A percentile compares a stretch with the other conserved stretches of the same genome.
phyloP scores from a whole-genome alignment of 257 asterid species.

The Solanum piurae region DNA sequence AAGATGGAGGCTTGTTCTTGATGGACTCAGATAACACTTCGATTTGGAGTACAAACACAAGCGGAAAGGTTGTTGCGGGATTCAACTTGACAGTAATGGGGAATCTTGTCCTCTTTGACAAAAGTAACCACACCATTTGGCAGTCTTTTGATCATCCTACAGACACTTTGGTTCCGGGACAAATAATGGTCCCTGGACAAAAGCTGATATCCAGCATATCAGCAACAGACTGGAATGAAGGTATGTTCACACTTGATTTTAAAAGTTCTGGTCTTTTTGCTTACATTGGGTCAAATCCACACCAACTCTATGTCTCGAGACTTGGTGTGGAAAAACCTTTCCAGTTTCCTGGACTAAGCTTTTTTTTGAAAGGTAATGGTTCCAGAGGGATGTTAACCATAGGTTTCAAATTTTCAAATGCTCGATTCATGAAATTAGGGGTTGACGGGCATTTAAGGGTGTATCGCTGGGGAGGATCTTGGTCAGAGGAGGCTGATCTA shows the following conservation, averaged over 20 bases:
- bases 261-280: neutral
- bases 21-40: neutral
- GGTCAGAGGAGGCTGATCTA: neutral
- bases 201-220: neutral
- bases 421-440: neutral
- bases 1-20: neutral
- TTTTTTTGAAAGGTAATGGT: no score
- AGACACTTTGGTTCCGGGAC: neutral
- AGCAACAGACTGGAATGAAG: neutral
- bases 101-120: neutral
- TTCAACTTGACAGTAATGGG: neutral
- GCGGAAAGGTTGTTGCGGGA: neutral
- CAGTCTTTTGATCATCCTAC: slow-evolving; percentile 1
- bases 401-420: no score
- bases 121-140: neutral
- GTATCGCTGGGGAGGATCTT: neutral
- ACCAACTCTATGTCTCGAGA: neutral
- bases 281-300: neutral
- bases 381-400: rapidly evolving
- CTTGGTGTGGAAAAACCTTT: no score
- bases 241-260: neutral
- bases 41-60: neutral
- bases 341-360: no score
- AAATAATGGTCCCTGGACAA: neutral
- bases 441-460: slow-evolving; percentile 6